Base-by-base conservation (phyloP, 1,284 basidiomycete genomes). In the Pseudomicrostroma phylloplanum region DNA sequence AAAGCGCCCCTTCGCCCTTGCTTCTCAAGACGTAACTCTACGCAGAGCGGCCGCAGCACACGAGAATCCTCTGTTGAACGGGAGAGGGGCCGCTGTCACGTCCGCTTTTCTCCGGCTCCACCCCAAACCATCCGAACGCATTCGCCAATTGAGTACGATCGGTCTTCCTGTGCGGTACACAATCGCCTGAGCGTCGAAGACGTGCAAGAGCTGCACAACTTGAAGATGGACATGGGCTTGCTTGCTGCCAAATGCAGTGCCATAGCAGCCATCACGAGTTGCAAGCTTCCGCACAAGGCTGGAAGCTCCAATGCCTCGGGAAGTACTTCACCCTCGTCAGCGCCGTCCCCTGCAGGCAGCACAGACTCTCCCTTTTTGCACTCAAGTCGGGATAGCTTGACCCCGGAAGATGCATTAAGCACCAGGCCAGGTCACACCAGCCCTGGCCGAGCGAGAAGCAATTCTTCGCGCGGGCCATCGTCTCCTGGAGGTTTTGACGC, bases 131-230 rank as follows among this genome's bases (percentile, higher is more conserved):
- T 74, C 40, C 67, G 74, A 6, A 76, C 77, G 0, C 77, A 79
- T 61, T 75, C 71, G 54, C 76, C 77, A 3, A 76, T 77, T 25
- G 77, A 79, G 17, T 79, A 79, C 62, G 77, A 79, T 55, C 71
- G 77, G 36, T 75, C 75, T 64, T 67, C 71, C 26, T 76, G 72
- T 56, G 69, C 74, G 7, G 60, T 76, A 61, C 72, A 64, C 67
- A 75, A 76, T 19, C 66, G 68, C 13, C 68, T 79, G 53, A 75
- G 74, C 60, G 62, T 65, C 7, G 67, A 71, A 25, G 77, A 79
- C 55, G 67, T 79, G 12, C 69, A 75, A 58, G 77, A 79, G 67
- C 63, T 79, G n/a, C 60, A 74, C 4, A 67, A 62, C 46, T 67
- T 79, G 67, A 66, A 75, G 57, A 72, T 79, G 71, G 70, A 73